These are phyloP conservation scores for Aegilops longissima DNA, from an alignment of 176 grass and related monocot species.

Conservation along the genomic window DNA sequence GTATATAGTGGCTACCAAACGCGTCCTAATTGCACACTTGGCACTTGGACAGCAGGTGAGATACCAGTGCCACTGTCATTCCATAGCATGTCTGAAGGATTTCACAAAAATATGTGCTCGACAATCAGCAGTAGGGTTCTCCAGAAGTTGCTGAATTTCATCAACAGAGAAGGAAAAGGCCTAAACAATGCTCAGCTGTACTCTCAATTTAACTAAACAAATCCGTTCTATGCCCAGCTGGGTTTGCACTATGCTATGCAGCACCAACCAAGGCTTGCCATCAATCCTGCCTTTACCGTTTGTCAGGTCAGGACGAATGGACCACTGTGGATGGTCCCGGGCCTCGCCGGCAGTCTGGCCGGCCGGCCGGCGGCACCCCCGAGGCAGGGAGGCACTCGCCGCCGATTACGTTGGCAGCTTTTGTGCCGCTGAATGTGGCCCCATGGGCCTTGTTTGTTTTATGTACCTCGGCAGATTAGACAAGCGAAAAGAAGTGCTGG, in stretches of 20 bases:
- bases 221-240: not conserved
- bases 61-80: not conserved
- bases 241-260: not conserved
- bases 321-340: not conserved
- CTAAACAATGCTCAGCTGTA: not conserved
- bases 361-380: not conserved
- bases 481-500: not conserved
- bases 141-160: not conserved
- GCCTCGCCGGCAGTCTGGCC: conserved; percentile 15
- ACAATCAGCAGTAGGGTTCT: not conserved
- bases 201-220: not conserved
- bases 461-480: not conserved
- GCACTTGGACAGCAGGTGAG: not conserved
- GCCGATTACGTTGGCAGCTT: conserved; percentile 2
- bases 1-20: no score
- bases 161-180: not conserved
- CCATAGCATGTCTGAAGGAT: not conserved
- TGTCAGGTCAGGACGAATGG: not conserved
- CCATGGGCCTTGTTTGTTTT: conserved; percentile 24
- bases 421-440: conserved; percentile 1
- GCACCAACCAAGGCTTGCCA: conserved; percentile 3
- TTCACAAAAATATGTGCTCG: not conserved
- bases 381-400: not conserved
- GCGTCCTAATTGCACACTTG: not conserved
- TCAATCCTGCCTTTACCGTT: not conserved